These are phyloP conservation scores for Suillus clintonianus DNA, from an alignment of 768 basidiomycete species.

Conservation along the genomic window DNA sequence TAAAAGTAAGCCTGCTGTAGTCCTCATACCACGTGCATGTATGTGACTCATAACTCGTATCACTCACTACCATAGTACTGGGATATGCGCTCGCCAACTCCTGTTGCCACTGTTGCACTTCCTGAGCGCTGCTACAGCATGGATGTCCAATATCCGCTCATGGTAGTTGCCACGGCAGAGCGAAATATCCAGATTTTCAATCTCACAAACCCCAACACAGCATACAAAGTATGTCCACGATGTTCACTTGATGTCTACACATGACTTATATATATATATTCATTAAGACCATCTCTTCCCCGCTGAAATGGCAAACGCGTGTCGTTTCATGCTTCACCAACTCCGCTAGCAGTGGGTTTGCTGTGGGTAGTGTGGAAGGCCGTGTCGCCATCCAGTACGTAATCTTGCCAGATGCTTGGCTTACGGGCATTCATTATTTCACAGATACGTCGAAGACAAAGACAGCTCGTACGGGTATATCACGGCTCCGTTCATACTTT, in stretches of 20 bases:
- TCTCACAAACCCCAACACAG: slow-evolving; percentile 74
- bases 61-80: slow-evolving; percentile 67
- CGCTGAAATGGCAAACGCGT: slow-evolving; percentile 92
- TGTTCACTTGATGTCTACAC: neutral
- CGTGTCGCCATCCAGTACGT: slow-evolving; percentile 95
- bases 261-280: neutral
- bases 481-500: neutral
- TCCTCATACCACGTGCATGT: neutral
- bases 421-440: neutral
- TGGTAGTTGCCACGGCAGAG: slow-evolving; percentile 94
- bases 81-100: slow-evolving; percentile 79
- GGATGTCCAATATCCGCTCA: slow-evolving; percentile 77
- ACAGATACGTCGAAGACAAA: slow-evolving; percentile 85
- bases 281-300: slow-evolving; percentile 73
- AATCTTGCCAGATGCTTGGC: slow-evolving; percentile 3
- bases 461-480: slow-evolving; percentile 57
- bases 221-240: slow-evolving; percentile 64
- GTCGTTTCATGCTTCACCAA: slow-evolving; percentile 83
- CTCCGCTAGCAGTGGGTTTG: slow-evolving; percentile 67
- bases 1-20: slow-evolving; percentile 61
- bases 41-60: neutral
- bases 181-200: slow-evolving; percentile 90
- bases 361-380: slow-evolving; percentile 85
- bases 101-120: slow-evolving; percentile 78
- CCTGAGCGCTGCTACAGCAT: slow-evolving; percentile 90